A percentile compares a stretch with the other conserved stretches of the same genome.
These are phyloP conservation scores for Saccharomycopsis hybrid DNA, from an alignment of 1,139 yeast species.

Conservation along the genomic window DNA sequence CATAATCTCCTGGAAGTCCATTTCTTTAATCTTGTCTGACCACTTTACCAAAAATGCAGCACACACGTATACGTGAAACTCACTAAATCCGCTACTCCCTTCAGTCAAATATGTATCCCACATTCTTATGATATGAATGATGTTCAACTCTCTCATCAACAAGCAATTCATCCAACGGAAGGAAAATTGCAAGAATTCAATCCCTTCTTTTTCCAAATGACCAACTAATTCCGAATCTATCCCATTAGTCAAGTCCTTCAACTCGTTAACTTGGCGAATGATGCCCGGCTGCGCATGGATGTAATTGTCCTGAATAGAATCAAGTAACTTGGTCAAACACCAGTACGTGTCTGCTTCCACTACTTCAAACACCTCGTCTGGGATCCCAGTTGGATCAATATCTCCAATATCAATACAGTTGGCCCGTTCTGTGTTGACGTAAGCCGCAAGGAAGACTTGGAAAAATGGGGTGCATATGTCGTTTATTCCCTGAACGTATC, in stretches of 20 bases:
- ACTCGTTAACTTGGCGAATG: conserved; percentile 77
- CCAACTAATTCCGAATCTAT: conserved; percentile 68
- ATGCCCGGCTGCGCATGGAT: conserved; percentile 99
- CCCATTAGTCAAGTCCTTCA: conserved; percentile 69
- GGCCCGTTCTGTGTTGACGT: conserved; percentile 34
- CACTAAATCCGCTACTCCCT: conserved; percentile 81
- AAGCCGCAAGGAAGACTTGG: conserved; percentile 76
- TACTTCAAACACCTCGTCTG: conserved; percentile 46
- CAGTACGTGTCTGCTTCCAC: conserved; percentile 96
- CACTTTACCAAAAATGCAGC: conserved; percentile 95
- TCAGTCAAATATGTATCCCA: conserved; percentile 97
- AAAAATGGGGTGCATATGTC: conserved; percentile 92
- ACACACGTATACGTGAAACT: conserved; percentile 94
- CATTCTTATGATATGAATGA: conserved; percentile 79
- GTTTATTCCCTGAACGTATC: conserved; percentile 98
- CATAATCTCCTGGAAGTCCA: conserved; percentile 92
- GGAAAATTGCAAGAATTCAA: conserved; percentile 90
- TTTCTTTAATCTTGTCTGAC: conserved; percentile 66
- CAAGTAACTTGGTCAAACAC: conserved; percentile 87
- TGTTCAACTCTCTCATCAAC: conserved; percentile 85
- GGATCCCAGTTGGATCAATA: conserved; percentile 59
- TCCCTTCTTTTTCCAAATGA: conserved; percentile 73
- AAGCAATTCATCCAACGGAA: conserved; percentile 99
- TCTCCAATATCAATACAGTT: conserved; percentile 27
- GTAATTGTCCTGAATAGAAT: conserved; percentile 92